Evolutionary conservation across 116 monocot species (phyloP).

Genomic region (Cymodocea nodosa): DNA sequence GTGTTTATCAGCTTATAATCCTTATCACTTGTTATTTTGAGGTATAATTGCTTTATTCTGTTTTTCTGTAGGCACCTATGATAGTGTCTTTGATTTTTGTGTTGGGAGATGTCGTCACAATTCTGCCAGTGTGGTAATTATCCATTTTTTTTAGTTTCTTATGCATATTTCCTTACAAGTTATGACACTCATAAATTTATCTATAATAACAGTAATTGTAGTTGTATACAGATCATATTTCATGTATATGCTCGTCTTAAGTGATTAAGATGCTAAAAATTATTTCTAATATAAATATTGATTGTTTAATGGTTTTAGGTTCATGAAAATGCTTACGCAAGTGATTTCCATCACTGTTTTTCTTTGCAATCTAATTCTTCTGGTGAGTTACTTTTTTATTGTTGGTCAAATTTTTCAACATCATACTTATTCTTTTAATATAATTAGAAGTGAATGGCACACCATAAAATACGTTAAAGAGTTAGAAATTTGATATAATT

Average conservation of each 20-base stretch:
- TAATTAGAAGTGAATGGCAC: too few species aligned
- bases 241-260: neutral
- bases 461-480: too few species aligned
- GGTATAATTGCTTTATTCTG: neutral
- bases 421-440: too few species aligned
- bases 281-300: neutral
- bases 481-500: too few species aligned
- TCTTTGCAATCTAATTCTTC: conserved; percentile 52
- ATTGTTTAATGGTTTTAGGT: conserved; percentile 36
- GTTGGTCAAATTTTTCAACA: too few species aligned
- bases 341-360: conserved; percentile 92
- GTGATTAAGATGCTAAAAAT: neutral
- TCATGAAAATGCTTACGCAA: conserved; percentile 96
- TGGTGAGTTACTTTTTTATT: conserved; percentile 18
- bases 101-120: conserved; percentile 94
- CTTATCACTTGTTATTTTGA: neutral
- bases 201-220: too few species aligned
- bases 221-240: too few species aligned
- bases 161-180: too few species aligned
- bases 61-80: conserved; percentile 53
- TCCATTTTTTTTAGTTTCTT: neutral
- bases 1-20: neutral
- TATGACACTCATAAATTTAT: too few species aligned
- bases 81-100: conserved; percentile 80
- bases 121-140: conserved; percentile 87